Base-by-base conservation (phyloP, 2,329 filamentous ascomycete genomes). In the Ophidiomyces ophidiicola region DNA sequence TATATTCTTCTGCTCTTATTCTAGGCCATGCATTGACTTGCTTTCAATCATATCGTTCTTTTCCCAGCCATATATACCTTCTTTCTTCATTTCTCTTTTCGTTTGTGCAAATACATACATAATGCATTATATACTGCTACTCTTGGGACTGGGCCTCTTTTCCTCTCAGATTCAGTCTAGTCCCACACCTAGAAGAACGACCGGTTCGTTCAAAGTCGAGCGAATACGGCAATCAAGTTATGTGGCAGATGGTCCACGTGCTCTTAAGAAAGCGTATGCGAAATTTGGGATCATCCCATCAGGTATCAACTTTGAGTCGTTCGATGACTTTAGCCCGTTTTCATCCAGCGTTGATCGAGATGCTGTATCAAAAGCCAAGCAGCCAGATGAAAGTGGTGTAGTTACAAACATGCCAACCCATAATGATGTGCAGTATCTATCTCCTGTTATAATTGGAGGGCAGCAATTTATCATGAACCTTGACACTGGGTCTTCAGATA, bases 401-500 rank as follows among this genome's bases (percentile, higher is more conserved):
- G 82, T 83, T 37, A 63, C 72, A 20, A 76, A 78, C 37, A 77
- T 72, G 19, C 75, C 78, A 8, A 73, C 78, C 46, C 60, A 70
- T 31, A 74, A 77, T 48, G 80, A 82, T 51, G 67, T 72, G 33
- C 75, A 83, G 43, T 87, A 82, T 51, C 68, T 87, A 8, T 72
- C 76, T 0, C 77, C 78, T 0, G 75, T 84, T 37, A 69, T 55
- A n/a, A 71, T 85, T 46, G 80, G 80, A 44, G 77, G 76, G 4
- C 80, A 84, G 60, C 70, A 67, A 3, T 51, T 85, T 42, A 74
- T 76, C 52, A 61, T 85, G 54, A 74, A 82, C 55, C 82, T 85
- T 53, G 80, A 85, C 58, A 80, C 78, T n/a, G 80, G 80, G 41
- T 83, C 79, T 1, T 72, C 80, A 8, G 80, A 84, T 57, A 68